These are phyloP conservation scores for Heliosperma pusillum DNA, from an alignment of 148 eudicot species.

Conservation along the genomic window DNA sequence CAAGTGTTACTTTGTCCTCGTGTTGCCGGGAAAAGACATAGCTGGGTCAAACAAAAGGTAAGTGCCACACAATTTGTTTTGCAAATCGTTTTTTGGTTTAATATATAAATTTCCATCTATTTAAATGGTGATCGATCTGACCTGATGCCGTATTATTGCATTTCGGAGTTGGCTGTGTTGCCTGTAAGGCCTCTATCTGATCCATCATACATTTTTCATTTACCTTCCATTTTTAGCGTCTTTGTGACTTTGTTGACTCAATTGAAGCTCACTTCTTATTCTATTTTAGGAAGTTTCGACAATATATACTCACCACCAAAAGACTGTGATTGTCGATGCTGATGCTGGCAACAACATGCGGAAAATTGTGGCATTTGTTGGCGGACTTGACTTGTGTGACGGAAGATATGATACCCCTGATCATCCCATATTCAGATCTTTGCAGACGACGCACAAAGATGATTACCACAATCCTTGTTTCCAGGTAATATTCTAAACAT, in stretches of 20 bases:
- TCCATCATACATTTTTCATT: too few species aligned
- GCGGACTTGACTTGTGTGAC: conserved; percentile 92
- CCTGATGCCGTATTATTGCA: too few species aligned
- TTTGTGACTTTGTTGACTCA: neutral
- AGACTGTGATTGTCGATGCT: conserved; percentile 82
- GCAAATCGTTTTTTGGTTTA: conserved; percentile 2
- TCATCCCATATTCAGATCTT: conserved; percentile 65
- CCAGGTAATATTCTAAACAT: conserved; percentile 40
- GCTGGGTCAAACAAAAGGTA: conserved; percentile 92
- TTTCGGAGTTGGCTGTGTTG: neutral
- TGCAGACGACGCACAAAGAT: conserved; percentile 60
- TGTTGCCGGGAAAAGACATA: conserved; percentile 76
- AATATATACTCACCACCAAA: conserved; percentile 95
- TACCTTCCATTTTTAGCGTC: too few species aligned
- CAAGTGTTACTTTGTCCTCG: conserved; percentile 88
- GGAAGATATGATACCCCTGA: conserved; percentile 89
- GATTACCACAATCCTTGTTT: conserved; percentile 89
- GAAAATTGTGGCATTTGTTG: conserved; percentile 74
- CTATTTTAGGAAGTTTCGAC: conserved; percentile 73
- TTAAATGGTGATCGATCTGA: too few species aligned
- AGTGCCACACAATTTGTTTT: neutral
- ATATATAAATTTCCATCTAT: neutral
- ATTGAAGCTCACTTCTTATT: conserved; percentile 11
- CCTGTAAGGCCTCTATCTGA: neutral
- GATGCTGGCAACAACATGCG: conserved; percentile 76